A percentile compares a stretch with the other conserved stretches of the same genome.
Evolutionary conservation across 805 yeast species (phyloP).

Genomic region (Wickerhamiella kazuoi): DNA sequence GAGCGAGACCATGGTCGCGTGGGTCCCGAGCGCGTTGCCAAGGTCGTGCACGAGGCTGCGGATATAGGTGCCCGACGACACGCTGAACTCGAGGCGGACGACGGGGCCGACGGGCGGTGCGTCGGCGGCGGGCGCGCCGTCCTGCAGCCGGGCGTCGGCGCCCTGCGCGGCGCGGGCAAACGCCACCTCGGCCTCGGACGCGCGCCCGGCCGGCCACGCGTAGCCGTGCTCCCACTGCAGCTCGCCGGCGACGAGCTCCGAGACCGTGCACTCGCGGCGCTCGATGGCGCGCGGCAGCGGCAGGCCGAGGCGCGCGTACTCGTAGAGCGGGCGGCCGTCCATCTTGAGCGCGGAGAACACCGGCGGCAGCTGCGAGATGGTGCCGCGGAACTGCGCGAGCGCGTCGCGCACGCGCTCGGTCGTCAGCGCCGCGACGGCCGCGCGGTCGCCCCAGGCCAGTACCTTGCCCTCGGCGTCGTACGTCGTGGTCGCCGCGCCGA

Average conservation of each 20-base stretch:
- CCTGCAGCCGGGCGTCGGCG: constrained; percentile 2
- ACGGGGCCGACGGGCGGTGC: constrained; percentile 20
- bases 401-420: constrained; percentile 32
- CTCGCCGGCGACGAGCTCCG: constrained; percentile 38
- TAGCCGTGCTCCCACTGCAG: constrained; percentile 35
- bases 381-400: constrained; percentile 53
- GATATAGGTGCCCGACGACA: constrained; percentile 90
- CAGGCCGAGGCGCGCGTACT: constrained; percentile 75
- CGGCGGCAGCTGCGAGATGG: constrained; percentile 80
- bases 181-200: constrained; percentile 20
- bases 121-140: neutral
- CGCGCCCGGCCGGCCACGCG: constrained; percentile 18
- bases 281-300: constrained; percentile 76
- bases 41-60: constrained; percentile 78
- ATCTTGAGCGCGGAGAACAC: constrained; percentile 85
- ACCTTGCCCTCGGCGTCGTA: constrained; percentile 87
- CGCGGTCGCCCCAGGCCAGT: constrained; percentile 36
- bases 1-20: constrained; percentile 77
- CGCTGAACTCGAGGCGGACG: constrained; percentile 56
- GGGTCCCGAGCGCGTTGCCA: constrained; percentile 62
- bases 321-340: constrained; percentile 86
- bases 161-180: constrained; percentile 30
- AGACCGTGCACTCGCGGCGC: constrained; percentile 50
- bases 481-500: constrained; percentile 84
- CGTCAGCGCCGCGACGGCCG: constrained; percentile 33